Base-by-base conservation (phyloP, 2,329 filamentous ascomycete genomes). In the Trichothecium sympodiale region DNA sequence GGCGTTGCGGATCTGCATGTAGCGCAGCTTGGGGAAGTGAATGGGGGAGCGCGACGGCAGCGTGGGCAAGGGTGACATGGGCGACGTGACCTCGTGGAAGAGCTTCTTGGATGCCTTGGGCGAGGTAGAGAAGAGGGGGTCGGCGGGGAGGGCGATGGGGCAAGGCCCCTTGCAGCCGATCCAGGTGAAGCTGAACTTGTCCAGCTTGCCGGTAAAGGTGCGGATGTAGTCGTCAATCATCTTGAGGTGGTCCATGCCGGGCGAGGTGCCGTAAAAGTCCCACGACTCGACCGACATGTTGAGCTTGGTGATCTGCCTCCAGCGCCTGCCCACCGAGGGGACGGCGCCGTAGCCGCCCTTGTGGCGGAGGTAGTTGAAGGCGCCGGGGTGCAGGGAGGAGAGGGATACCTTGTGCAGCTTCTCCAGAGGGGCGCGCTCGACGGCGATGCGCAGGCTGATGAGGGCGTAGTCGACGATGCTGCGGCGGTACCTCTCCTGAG, bases 401-500 rank as follows among this genome's bases (percentile, higher is more conserved):
- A 94, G 69, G 1, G 82, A 82, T 3, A 94, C 67, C 41, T 79
- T 80, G 43, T 69, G 64, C 12, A 94, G 70, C 39, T 67, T 70
- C 34, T 63, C 64, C 33, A 91, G 61, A 2, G 77, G 74, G 8
- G 79, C 74, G 36, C 80, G 73, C 61, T 94, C 87, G 20, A 93
- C 61, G 10, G 87, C 81, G 43, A 94, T 86, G 43, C 86, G 80
- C 37, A 94, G 62, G 44, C 84, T 91, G 53, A 93, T 86, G 41
- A 94, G 75, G 4, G 85, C 85, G 52, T 91, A 94, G 65, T 94
- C 87, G 40, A 94, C 83, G 33, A 80, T 77, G 55, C 77, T 79
- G 33, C 84, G 74, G 27, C 85, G 73, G 52, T 87, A 85, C 31
- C 80, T 69, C 53, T 85, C 77, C 27, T 69, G 62, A 13, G 76